Percentiles rank a stretch among this genome's conserved stretches.
Evolutionary conservation across 2,329 filamentous ascomycete species (phyloP).

Genomic region (Diaporthe humulicola): DNA sequence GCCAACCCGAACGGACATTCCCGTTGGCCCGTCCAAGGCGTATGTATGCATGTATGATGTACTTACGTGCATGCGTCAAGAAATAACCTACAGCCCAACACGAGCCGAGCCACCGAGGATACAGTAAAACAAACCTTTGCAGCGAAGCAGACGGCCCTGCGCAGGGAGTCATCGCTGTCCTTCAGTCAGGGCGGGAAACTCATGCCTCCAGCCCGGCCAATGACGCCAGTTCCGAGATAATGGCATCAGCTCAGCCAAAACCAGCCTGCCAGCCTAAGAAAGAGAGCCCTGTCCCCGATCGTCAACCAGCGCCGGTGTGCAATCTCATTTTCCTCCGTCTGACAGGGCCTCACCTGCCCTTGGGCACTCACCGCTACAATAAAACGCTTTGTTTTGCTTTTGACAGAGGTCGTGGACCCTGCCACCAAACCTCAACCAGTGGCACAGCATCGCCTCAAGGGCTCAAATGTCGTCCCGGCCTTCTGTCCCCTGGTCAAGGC

Average conservation of each 20-base stretch:
- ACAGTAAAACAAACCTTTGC: background rate
- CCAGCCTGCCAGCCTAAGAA: background rate
- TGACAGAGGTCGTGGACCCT: background rate
- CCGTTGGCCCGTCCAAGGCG: constrained; percentile 15
- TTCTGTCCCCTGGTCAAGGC: background rate
- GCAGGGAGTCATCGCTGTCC: background rate
- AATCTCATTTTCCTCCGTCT: constrained; percentile 14
- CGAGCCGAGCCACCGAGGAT: background rate
- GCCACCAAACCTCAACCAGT: background rate
- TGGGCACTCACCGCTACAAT: constrained; percentile 18
- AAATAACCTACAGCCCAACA: constrained; percentile 1
- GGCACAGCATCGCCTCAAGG: background rate
- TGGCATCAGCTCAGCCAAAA: constrained; percentile 17
- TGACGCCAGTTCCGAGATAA: constrained; percentile 27
- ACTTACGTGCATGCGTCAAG: background rate
- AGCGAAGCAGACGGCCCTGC: background rate
- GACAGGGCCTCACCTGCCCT: background rate
- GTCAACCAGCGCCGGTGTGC: background rate
- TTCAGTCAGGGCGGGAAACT: background rate
- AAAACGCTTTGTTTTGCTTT: constrained; percentile 26
- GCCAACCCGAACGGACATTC: constrained; percentile 6
- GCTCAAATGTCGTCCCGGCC: background rate
- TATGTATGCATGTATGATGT: background rate
- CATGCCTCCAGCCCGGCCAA: constrained; percentile 5
- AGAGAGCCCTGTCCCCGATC: background rate